Evolutionary conservation across 371 early-diverging fungal species (phyloP).

Genomic region (Mucor lusitanicus): DNA sequence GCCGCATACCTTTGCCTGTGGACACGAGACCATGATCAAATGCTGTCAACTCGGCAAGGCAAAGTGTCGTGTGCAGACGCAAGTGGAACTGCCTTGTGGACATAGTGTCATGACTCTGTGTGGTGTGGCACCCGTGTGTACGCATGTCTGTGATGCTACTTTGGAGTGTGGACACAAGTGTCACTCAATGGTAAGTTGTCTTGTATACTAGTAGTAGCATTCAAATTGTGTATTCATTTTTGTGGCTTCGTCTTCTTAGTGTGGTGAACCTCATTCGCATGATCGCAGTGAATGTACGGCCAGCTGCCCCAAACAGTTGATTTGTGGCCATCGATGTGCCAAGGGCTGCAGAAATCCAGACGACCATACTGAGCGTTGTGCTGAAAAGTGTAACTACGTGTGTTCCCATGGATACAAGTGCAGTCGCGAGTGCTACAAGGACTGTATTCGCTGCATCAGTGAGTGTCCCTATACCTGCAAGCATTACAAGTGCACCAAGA

Average conservation of each 20-base stretch:
- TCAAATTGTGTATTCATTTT: too few species aligned
- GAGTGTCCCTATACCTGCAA: constrained; percentile 41
- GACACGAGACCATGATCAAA: background rate
- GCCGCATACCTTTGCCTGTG: background rate
- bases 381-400: constrained; percentile 36
- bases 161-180: constrained; percentile 25
- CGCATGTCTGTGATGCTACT: background rate
- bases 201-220: too few species aligned
- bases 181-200: constrained; percentile 11
- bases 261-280: constrained; percentile 38
- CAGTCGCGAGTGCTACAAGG: constrained; percentile 38
- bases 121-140: constrained; percentile 12
- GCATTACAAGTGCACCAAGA: constrained; percentile 39
- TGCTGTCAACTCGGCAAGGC: constrained; percentile 11
- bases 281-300: constrained; percentile 30
- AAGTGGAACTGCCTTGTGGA: constrained; percentile 26
- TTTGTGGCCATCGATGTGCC: constrained; percentile 52
- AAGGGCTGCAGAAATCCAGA: constrained; percentile 50
- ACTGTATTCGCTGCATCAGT: constrained; percentile 35
- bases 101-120: constrained; percentile 16
- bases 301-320: constrained; percentile 44
- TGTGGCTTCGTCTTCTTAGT: constrained; percentile 22
- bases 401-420: constrained; percentile 51
- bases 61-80: constrained; percentile 2
- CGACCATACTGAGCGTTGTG: constrained; percentile 46